Conservation (phyloP, 129 eudicot species). For the Centella asiatica region DNA sequence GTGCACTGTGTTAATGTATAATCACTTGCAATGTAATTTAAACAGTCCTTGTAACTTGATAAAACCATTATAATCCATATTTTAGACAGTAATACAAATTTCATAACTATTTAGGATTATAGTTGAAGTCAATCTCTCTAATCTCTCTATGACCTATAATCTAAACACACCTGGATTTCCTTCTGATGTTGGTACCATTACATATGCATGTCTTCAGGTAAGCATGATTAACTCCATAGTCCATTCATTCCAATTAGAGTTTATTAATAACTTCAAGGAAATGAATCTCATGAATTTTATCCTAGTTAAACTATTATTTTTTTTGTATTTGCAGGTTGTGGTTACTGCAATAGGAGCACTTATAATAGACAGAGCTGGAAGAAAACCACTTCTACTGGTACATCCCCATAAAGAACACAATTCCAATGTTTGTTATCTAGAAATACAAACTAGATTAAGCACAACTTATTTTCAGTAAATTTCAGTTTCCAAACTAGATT, state of each 20-base stretch:
- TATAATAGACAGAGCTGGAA: slow-evolving; percentile 85
- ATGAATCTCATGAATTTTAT: not conserved
- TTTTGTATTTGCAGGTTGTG: slow-evolving; percentile 28
- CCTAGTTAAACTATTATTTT: not conserved
- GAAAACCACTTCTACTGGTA: slow-evolving; percentile 91
- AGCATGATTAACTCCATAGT: slow-evolving; percentile 8
- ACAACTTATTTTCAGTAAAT: too few species aligned
- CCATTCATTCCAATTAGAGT: not conserved
- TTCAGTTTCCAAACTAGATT: too few species aligned
- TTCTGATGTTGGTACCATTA: slow-evolving; percentile 37
- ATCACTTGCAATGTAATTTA: not conserved
- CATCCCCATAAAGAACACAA: slow-evolving; percentile 6
- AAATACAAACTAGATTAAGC: too few species aligned
- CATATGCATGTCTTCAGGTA: slow-evolving; percentile 45
- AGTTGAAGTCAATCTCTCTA: not conserved
- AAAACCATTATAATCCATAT: not conserved
- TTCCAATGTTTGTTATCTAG: too few species aligned
- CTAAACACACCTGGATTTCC: slow-evolving; percentile 32
- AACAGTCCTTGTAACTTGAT: not conserved
- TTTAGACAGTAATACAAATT: not conserved
- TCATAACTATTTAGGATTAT: not conserved
- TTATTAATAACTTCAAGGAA: not conserved
- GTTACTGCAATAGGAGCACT: slow-evolving; percentile 66
- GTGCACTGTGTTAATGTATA: not conserved
- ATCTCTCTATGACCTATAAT: not conserved